phyloP scores from a whole-genome alignment of 345 rosid genomes.

The Luvunga scandens region DNA sequence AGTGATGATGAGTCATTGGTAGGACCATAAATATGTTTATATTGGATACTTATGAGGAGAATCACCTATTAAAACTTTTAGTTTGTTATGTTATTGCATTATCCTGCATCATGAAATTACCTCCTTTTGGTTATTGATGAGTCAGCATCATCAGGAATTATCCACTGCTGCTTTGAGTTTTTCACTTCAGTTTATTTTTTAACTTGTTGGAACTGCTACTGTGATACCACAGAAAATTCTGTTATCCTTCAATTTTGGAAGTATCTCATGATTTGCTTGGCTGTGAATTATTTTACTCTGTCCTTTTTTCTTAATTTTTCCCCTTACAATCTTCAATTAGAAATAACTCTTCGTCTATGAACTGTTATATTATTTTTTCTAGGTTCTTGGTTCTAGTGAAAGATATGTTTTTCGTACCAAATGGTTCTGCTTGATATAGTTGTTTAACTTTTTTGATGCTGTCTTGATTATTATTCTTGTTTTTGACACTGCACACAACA shows the following conservation, averaged over 20 bases:
- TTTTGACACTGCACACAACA: neutral
- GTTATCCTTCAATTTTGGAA: neutral
- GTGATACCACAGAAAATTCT: neutral
- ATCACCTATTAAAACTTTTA: neutral
- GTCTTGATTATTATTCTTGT: neutral
- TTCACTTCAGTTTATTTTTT: neutral
- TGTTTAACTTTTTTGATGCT: neutral
- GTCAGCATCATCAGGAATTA: neutral
- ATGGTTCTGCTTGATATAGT: neutral
- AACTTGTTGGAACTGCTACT: neutral
- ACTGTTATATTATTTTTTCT: neutral
- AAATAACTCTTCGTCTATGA: neutral
- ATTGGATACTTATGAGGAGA: neutral
- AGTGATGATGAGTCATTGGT: neutral
- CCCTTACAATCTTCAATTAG: neutral
- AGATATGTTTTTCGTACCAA: neutral
- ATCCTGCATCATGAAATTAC: neutral
- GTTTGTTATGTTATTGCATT: neutral
- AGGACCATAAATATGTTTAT: neutral
- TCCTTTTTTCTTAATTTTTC: neutral
- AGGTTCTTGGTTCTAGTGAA: neutral
- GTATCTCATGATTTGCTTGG: neutral
- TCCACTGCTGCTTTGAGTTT: neutral
- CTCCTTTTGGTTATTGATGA: neutral
- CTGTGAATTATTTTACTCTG: neutral